phyloP scores from a whole-genome alignment of 1,284 basidiomycete species.

The Ustilago shanxiensis region DNA sequence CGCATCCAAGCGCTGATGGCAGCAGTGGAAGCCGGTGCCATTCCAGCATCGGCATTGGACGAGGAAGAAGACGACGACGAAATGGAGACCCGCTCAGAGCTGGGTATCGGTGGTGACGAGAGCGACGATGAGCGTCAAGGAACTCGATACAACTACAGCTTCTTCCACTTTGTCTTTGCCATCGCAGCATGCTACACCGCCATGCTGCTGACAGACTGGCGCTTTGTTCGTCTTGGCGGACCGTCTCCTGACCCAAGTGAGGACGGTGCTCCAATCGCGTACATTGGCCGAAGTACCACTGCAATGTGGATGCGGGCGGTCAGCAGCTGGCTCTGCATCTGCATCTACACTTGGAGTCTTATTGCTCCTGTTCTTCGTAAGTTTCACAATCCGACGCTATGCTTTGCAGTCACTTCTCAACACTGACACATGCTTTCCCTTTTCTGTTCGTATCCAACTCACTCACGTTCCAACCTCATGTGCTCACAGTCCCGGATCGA shows the following conservation, averaged over 20 bases:
- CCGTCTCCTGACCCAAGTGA: constrained; percentile 69
- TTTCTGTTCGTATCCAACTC: not conserved
- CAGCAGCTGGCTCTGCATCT: constrained; percentile 77
- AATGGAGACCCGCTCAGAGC: constrained; percentile 74
- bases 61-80: constrained; percentile 82
- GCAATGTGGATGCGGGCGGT: constrained; percentile 99
- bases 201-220: constrained; percentile 98
- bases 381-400: constrained; percentile 69
- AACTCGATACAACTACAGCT: constrained; percentile 98
- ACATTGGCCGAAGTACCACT: constrained; percentile 92
- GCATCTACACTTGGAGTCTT: constrained; percentile 65
- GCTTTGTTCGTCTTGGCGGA: constrained; percentile 59
- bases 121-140: constrained; percentile 93
- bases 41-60: constrained; percentile 90
- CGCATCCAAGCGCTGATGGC: constrained; percentile 94
- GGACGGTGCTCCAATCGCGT: constrained; percentile 80
- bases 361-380: constrained; percentile 90
- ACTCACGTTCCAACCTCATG: not conserved
- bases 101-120: constrained; percentile 78
- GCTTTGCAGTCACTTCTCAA: not conserved
- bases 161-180: constrained; percentile 98
- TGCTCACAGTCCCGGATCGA: constrained; percentile 57
- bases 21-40: constrained; percentile 93
- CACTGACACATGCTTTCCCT: constrained; percentile 18
- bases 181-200: constrained; percentile 98